Base-by-base conservation (phyloP, 306 rosid species). In the Lathyrus aphaca region DNA sequence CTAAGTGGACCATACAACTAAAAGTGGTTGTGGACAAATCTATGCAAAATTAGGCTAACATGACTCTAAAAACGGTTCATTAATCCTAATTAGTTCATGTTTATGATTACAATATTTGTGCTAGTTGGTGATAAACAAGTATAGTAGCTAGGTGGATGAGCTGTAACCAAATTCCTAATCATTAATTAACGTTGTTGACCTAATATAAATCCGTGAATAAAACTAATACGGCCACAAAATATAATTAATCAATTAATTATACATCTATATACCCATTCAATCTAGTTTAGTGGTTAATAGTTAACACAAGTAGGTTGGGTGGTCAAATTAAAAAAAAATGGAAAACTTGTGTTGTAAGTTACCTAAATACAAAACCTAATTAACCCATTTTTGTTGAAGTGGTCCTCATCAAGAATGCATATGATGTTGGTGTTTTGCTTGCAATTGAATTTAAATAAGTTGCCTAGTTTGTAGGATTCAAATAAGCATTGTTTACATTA, bases 361-460 rank as follows among this genome's bases (percentile, higher is more conserved):
- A 74, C 2, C 76, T 10, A 69, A 69, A 83, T 87, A 79, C 86
- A 86, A 79, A 81, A 85, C 85, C 88, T 72, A 86, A 72, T 35
- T 35, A 35, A 35, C 39, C 78, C 19, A 50, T 49, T 74, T 55
- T 64, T 17, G 29, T 74, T 29, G 11, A 21, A 30, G 29, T 51
- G 13, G 60, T 54, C 18, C 32, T 13, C n/a, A 10, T 37, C 4
- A 18, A 17, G 18, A 46, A 82, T 68, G 44, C 73, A 58, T n/a
- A 4, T 69, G 15, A 46, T 45, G 57, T 57, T 57, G 60, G 70
- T 78, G 60, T 64, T 57, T 75, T 81, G 66, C 81, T 79, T 81
- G 71, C 37, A 58, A 53, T 14, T 18, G 37, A 68, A 72, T 77
- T 71, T 54, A 37, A 69, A 71, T 62, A 14, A 49, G 12, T 79